phyloP scores from a whole-genome alignment of 441 rosid species.

The Populus hybrid region DNA sequence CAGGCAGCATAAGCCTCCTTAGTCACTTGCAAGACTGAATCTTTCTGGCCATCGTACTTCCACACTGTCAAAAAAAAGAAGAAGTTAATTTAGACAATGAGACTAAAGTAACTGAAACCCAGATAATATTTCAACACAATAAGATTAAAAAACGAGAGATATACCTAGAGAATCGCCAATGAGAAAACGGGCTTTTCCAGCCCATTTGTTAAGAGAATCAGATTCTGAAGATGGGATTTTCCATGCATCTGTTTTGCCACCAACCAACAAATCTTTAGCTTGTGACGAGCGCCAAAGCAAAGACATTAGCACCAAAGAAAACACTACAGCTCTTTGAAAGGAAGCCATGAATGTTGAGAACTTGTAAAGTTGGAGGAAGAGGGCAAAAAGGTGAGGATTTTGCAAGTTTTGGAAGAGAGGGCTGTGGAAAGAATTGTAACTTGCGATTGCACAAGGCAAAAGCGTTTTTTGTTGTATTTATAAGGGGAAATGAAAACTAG shows the following conservation, averaged over 20 bases:
- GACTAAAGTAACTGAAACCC: not conserved
- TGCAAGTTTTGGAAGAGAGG: not conserved
- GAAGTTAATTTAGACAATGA: constrained; percentile 29
- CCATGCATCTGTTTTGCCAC: constrained; percentile 73
- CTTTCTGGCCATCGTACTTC: constrained; percentile 68
- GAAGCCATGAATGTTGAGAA: constrained; percentile 19
- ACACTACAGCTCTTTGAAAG: constrained; percentile 14
- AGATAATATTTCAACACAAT: not conserved
- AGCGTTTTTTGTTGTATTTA: constrained; percentile 10
- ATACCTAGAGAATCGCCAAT: constrained; percentile 74
- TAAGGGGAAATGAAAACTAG: constrained; percentile 30
- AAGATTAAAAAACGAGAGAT: too few species aligned
- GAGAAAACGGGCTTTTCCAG: constrained; percentile 58
- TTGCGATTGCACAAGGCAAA: not conserved
- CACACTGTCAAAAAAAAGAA: constrained; percentile 41
- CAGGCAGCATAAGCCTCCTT: constrained; percentile 60
- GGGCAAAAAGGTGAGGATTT: not conserved
- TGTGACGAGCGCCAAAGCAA: constrained; percentile 26
- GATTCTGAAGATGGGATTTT: constrained; percentile 67
- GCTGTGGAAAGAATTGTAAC: not conserved
- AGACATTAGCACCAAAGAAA: constrained; percentile 23
- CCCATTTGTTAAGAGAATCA: constrained; percentile 85
- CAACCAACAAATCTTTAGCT: constrained; percentile 71
- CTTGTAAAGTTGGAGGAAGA: not conserved
- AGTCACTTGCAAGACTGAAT: constrained; percentile 71